A percentile compares a stretch with the other conserved stretches of the same genome.
Conservation (phyloP, 257 asterid genomes). For the Solanum medicagineum region DNA sequence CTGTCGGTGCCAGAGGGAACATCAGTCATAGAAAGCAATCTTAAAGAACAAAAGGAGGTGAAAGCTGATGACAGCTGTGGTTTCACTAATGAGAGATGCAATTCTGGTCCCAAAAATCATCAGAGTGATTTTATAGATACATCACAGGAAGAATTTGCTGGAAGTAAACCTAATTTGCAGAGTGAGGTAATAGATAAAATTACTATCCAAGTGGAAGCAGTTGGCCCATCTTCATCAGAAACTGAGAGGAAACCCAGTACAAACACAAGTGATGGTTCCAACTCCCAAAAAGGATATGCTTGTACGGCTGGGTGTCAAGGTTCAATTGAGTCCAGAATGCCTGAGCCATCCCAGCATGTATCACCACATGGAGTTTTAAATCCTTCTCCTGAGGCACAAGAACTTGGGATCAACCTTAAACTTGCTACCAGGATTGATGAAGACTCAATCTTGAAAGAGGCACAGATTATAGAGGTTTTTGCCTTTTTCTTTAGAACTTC, state of each 20-base stretch:
- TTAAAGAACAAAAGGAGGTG: conserved; percentile 26
- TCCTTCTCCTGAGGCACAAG: conserved; percentile 25
- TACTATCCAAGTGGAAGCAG: conserved; percentile 17
- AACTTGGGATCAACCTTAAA: conserved; percentile 18
- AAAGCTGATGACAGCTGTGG: conserved; percentile 24
- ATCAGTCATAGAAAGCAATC: conserved; percentile 18
- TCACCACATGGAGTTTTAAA: conserved; percentile 19
- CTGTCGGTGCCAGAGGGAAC: conserved; percentile 11
- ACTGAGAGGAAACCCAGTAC: conserved; percentile 19
- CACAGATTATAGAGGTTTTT: conserved; percentile 70
- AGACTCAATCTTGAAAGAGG: conserved; percentile 79
- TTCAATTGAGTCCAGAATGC: conserved; percentile 17
- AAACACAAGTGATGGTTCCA: conserved; percentile 15
- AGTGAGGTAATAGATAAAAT: conserved; percentile 23
- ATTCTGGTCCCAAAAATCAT: conserved; percentile 26
- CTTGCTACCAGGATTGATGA: conserved; percentile 45
- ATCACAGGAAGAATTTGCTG: conserved; percentile 23
- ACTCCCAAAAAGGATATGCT: conserved; percentile 16
- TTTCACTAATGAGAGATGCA: conserved; percentile 14
- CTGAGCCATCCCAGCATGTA: conserved; percentile 22
- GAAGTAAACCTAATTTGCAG: conserved; percentile 20
- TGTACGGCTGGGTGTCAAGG: conserved; percentile 12
- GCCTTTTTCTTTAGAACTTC: not conserved
- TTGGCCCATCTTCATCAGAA: conserved; percentile 24
- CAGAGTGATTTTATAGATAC: conserved; percentile 18